Base-by-base conservation (phyloP, 352 stramenopile genomes). In the Globisporangium paddicum region DNA sequence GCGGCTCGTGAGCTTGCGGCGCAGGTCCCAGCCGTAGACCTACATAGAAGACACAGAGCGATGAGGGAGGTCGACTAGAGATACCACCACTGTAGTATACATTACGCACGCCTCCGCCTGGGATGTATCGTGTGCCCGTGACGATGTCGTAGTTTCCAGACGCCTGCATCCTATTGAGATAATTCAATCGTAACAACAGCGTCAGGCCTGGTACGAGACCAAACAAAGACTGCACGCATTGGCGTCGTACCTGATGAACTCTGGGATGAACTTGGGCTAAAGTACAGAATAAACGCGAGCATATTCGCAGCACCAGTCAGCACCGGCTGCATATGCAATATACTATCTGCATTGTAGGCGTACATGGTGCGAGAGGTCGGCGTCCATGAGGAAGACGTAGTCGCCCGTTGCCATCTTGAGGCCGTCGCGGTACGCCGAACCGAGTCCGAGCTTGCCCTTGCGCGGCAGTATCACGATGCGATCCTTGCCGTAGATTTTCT, bases 311-410 rank as follows among this genome's bases (percentile, higher is more conserved):
- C n/a, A n/a, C n/a, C n/a, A n/a, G n/a, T n/a, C n/a, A n/a, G n/a
- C n/a, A n/a, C n/a, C n/a, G n/a, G n/a, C n/a, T n/a, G n/a, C n/a
- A n/a, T n/a, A n/a, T n/a, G n/a, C n/a, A n/a, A n/a, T n/a, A n/a
- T n/a, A n/a, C n/a, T n/a, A n/a, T n/a, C n/a, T n/a, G n/a, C n/a
- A n/a, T n/a, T n/a, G n/a, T n/a, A n/a, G n/a, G n/a, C 64, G 45
- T 64, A 95, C 86, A 79, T 99, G 97, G 73, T 99, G 97, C 58
- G 90, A 98, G 35, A 99, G 82, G 75, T 99, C 97, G 19, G 96
- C 97, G 79, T 99, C 96, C 96, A 99, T 99, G 41, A 99, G 80
- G 71, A 99, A 90, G 46, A 99, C 95, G 67, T 90, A 96, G 59
- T 98, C 78, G 23, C 96, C 96, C 34, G 89, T 97, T 16, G 82